These are phyloP conservation scores for Thuidium tamariscinum DNA, from an alignment of 225 moss, liverwort and hornwort genomes.

Conservation along the genomic window DNA sequence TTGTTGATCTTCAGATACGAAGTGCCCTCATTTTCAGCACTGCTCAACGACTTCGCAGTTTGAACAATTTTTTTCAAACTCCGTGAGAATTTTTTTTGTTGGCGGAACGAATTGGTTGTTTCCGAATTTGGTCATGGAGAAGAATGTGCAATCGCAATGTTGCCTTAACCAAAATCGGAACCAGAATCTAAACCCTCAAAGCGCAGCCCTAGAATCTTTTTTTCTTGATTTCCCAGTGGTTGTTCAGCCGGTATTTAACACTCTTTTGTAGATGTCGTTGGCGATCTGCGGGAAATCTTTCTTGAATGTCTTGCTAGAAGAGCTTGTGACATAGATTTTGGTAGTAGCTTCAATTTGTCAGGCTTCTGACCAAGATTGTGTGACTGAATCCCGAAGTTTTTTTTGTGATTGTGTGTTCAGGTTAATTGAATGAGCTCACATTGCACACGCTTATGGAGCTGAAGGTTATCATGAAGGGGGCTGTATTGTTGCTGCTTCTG, in stretches of 20 bases:
- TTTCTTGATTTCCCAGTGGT: not conserved
- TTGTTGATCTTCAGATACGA: not conserved
- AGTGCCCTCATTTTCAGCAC: not conserved
- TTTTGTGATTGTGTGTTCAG: not conserved
- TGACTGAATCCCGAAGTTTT: not conserved
- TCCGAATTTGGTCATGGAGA: not conserved
- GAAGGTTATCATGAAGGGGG: slow-evolving; percentile 21
- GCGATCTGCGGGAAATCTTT: not conserved
- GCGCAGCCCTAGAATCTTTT: not conserved
- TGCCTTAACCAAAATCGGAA: too few relatives aligned
- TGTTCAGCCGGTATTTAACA: not conserved
- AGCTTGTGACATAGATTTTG: not conserved
- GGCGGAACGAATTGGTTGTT: too few relatives aligned
- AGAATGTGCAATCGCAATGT: not conserved
- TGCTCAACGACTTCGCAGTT: not conserved
- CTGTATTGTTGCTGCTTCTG: slow-evolving; percentile 13
- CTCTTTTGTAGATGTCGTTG: not conserved
- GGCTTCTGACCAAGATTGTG: not conserved
- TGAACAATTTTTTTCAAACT: not conserved
- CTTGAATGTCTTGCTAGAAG: not conserved
- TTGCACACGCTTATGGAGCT: not conserved
- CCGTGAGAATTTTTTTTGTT: not conserved
- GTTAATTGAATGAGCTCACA: not conserved
- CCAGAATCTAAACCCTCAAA: not conserved
- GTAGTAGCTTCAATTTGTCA: not conserved